A percentile compares a stretch with the other conserved stretches of the same genome.
These are phyloP conservation scores for Echinosophora koreensis DNA, from an alignment of 306 rosid genomes.

Conservation along the genomic window DNA sequence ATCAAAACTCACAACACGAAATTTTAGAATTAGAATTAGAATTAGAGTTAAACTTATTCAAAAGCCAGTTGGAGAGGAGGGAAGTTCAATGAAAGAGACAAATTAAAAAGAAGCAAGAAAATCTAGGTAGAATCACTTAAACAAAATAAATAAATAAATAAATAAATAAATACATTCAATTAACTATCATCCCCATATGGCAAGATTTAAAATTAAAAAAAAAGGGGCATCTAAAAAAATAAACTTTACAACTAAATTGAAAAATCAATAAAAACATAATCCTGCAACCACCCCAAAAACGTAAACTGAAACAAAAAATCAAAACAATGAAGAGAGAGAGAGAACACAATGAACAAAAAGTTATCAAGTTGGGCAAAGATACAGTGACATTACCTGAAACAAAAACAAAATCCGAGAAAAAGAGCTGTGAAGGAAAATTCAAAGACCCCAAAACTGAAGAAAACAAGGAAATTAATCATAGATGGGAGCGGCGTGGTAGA, in stretches of 20 bases:
- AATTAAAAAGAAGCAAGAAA: neutral
- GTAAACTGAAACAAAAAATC: neutral
- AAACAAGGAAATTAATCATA: conserved; percentile 1
- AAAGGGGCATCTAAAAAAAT: neutral
- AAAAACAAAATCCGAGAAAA: conserved; percentile 1
- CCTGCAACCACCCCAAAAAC: conserved; percentile 11
- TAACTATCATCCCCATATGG: conserved; percentile 2
- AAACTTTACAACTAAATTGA: conserved; percentile 5
- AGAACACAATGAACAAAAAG: neutral
- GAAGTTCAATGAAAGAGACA: conserved; percentile 3
- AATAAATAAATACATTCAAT: neutral
- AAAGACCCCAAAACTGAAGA: conserved; percentile 8
- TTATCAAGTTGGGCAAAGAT: neutral
- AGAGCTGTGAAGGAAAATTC: conserved; percentile 5
- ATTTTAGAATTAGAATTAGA: neutral
- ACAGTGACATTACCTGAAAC: conserved; percentile 45
- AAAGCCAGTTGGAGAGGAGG: conserved; percentile 1
- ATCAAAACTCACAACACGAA: conserved; percentile 1
- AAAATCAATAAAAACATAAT: neutral
- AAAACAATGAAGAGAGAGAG: neutral
- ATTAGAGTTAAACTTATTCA: conserved; percentile 20
- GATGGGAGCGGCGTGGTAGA: conserved; percentile 38
- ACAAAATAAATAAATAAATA: neutral
- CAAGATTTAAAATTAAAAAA: conserved; percentile 29
- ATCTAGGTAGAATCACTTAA: neutral